These are phyloP conservation scores for Podospora pseudocomata DNA, from an alignment of 495 filamentous ascomycete species.

Conservation along the genomic window DNA sequence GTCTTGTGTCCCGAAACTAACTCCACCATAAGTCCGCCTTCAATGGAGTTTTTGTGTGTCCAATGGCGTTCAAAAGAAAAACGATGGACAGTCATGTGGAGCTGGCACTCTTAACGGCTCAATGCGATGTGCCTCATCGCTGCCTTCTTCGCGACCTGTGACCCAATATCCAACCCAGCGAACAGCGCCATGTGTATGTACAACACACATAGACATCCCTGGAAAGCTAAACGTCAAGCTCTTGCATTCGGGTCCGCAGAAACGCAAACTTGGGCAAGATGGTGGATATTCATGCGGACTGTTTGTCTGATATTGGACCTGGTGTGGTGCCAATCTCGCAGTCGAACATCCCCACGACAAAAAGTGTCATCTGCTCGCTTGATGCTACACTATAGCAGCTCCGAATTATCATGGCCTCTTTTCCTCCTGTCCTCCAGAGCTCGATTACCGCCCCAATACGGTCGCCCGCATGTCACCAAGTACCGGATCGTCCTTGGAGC, in stretches of 20 bases:
- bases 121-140: constrained; percentile 1
- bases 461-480: constrained; percentile 13
- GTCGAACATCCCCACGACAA: constrained; percentile 15
- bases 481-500: constrained; percentile 22
- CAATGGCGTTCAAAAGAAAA: not conserved
- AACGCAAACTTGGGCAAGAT: not conserved
- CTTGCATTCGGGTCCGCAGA: not conserved
- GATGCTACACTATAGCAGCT: constrained; percentile 22
- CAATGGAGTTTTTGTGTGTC: not conserved
- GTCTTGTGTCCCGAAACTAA: not conserved
- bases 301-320: constrained; percentile 4
- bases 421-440: constrained; percentile 3
- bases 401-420: constrained; percentile 15
- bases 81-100: not conserved
- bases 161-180: too few relatives aligned
- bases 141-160: not conserved
- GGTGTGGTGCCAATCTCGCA: not conserved
- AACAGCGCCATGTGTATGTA: too few relatives aligned
- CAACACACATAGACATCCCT: too few relatives aligned
- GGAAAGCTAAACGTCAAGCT: not conserved
- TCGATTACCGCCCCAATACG: constrained; percentile 13
- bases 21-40: not conserved
- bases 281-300: not conserved
- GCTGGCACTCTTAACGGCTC: not conserved
- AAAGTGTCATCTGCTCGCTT: constrained; percentile 18